Evolutionary conservation across 768 basidiomycete species (phyloP), one percentile per base, ranked within the genome.

Genomic region (Boletus bicolor): DNA sequence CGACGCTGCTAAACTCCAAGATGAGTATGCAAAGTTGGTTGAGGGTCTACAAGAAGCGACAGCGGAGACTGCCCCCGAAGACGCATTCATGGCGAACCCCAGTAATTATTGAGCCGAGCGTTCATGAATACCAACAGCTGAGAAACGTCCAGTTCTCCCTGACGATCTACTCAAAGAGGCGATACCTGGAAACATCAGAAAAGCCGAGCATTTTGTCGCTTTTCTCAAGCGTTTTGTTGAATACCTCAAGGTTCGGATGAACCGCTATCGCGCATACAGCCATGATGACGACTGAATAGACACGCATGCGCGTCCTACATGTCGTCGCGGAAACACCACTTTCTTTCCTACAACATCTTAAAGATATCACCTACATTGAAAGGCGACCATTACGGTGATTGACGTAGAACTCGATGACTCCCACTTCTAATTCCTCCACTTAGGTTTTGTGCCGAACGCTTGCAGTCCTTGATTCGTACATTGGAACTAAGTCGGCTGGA

Each of bases 321-420:
- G 97, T 99, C 57, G 97, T 99, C 14, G 97, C 97, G 17, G 97
- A 99, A 73, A 99, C 97, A 2, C 97, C 97, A 0, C 76, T 91
- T 28, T 98, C 96, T 2, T 99, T 99, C 72, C 75, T 99, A 41
- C 96, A 98, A 66, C 97, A 99, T 73, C 79, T 99, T 45, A 98
- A 97, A 73, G 97, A 99, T 63, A 98, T 98, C 58, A 98, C 97
- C 14, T 99, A 94, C 69, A 99, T 99, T 54, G 97, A 99, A 70
- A 80, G 91, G 54, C 78, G 95, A 58, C 97, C 97, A 11, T 74
- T 99, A 56, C 82, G 91, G 96, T 91, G 69, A 51, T 79, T 72
- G 41, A n/a, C 51, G 32, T 19, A 15, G 34, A 17, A 36, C 4
- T 34, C 14, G 37, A 56, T 46, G 9, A 9, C 45, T 32, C 9